Percentiles rank a stretch among this genome's conserved stretches.
phyloP scores from a whole-genome alignment of 192 early-diverging fungal species.

The Coemansia sp. region DNA sequence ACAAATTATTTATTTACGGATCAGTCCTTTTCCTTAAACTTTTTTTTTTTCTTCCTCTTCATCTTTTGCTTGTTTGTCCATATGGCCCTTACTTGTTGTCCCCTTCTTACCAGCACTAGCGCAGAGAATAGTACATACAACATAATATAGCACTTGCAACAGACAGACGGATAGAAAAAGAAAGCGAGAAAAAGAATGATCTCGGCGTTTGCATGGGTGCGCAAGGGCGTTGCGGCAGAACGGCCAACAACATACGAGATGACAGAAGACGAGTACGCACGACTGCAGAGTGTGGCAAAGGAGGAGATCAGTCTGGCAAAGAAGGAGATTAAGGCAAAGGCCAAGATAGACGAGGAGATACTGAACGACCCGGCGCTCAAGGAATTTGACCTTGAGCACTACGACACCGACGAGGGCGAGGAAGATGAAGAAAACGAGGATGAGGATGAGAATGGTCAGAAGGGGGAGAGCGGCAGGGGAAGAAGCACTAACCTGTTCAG shows the following conservation, averaged over 20 bases:
- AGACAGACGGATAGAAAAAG: not conserved
- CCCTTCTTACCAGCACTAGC: too few species aligned
- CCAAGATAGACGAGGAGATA: conserved; percentile 25
- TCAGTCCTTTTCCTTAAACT: not conserved
- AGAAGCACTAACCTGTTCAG: conserved; percentile 70
- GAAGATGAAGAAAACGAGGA: conserved; percentile 32
- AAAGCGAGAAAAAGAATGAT: conserved; percentile 69
- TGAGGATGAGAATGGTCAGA: conserved; percentile 19
- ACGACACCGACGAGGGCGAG: conserved; percentile 79
- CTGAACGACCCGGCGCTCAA: conserved; percentile 65
- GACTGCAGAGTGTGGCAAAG: conserved; percentile 71
- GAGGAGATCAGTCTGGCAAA: conserved; percentile 66
- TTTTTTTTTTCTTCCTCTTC: not conserved
- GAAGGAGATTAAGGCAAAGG: conserved; percentile 55
- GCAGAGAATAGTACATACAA: too few species aligned
- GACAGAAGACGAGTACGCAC: conserved; percentile 84
- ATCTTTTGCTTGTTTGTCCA: not conserved
- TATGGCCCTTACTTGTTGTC: not conserved
- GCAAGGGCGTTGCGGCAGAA: conserved; percentile 86
- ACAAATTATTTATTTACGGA: too few species aligned
- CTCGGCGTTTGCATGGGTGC: conserved; percentile 89
- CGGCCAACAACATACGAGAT: conserved; percentile 79
- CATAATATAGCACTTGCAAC: not conserved
- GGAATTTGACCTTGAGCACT: conserved; percentile 91
- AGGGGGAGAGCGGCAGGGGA: not conserved